A percentile compares a stretch with the other conserved stretches of the same genome.
phyloP scores from a whole-genome alignment of 768 basidiomycete species.

The Rhodotorula taiwanensis region DNA sequence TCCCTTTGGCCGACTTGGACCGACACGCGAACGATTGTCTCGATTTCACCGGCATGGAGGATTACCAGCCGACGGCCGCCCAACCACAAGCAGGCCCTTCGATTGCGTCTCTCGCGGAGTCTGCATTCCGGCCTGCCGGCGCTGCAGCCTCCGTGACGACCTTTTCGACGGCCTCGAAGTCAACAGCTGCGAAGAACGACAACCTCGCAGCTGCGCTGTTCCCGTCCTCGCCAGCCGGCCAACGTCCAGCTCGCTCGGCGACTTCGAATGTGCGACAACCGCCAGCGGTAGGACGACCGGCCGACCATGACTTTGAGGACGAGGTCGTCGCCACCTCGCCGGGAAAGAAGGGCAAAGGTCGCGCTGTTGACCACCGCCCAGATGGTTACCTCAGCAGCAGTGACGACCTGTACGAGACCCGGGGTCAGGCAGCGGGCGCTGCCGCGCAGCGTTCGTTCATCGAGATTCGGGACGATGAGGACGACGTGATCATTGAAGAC shows the following conservation, averaged over 20 bases:
- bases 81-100: no score
- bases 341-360: conserved; percentile 6
- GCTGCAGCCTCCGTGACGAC: background rate
- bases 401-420: background rate
- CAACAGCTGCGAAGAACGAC: background rate
- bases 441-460: no score
- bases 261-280: background rate
- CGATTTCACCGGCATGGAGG: background rate
- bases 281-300: no score
- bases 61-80: background rate
- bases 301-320: no score
- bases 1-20: background rate
- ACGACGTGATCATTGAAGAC: conserved; percentile 15
- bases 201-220: conserved; percentile 2
- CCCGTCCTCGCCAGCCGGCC: conserved; percentile 2
- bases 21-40: background rate
- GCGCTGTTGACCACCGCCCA: background rate
- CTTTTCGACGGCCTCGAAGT: background rate
- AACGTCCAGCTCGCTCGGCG: background rate
- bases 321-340: no score
- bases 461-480: conserved; percentile 4
- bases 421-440: no score
- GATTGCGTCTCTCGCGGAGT: no score
- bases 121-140: conserved; percentile 6
- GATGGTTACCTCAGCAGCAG: conserved; percentile 2